phyloP scores from a whole-genome alignment of 768 basidiomycete genomes.

The Pulveroboletus sp. region DNA sequence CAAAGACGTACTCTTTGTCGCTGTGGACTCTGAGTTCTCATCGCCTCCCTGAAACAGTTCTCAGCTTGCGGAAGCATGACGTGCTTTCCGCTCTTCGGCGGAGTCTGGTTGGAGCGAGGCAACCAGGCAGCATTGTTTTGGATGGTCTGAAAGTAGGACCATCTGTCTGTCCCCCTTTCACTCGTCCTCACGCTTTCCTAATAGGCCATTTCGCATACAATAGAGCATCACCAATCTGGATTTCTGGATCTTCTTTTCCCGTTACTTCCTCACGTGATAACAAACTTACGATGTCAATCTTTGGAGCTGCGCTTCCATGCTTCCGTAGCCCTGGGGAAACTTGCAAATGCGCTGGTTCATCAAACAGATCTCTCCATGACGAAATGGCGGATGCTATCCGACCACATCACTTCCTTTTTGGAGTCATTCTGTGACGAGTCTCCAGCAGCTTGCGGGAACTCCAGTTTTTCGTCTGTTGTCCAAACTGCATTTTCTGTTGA shows the following conservation, averaged over 20 bases:
- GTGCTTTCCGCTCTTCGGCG: constrained; percentile 36
- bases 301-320: constrained; percentile 20
- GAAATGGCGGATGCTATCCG: constrained; percentile 25
- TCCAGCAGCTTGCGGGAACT: not conserved
- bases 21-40: constrained; percentile 50
- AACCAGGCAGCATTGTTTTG: constrained; percentile 11
- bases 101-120: constrained; percentile 31
- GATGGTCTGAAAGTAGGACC: constrained; percentile 30
- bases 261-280: constrained; percentile 21
- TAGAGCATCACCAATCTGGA: constrained; percentile 13
- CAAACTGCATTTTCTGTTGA: constrained; percentile 26
- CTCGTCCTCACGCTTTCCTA: constrained; percentile 3
- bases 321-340: constrained; percentile 20
- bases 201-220: constrained; percentile 25
- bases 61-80: constrained; percentile 30
- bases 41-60: constrained; percentile 40
- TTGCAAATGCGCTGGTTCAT: constrained; percentile 28
- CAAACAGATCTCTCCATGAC: constrained; percentile 30
- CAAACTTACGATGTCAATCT: constrained; percentile 13
- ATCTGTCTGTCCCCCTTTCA: not conserved
- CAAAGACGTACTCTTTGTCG: constrained; percentile 45
- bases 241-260: constrained; percentile 20
- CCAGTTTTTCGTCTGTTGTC: constrained; percentile 27
- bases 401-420: constrained; percentile 26
- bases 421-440: constrained; percentile 14